Evolutionary conservation across 345 rosid genomes (phyloP).

Genomic region (Eucalyptus tenuipes): DNA sequence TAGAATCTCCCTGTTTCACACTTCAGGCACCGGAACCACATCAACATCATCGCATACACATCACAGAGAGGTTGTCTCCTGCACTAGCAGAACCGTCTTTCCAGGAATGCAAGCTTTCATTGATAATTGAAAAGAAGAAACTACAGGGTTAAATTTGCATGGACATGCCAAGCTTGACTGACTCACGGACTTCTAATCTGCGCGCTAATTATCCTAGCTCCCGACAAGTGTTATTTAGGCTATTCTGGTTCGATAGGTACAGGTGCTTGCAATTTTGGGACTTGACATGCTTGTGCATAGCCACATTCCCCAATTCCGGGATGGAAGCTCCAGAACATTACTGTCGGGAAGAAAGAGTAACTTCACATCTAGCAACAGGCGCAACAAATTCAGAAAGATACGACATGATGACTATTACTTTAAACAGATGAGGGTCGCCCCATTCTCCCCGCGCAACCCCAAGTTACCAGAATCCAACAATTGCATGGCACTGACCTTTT

Average conservation of each 20-base stretch:
- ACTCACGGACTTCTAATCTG: neutral
- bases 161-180: neutral
- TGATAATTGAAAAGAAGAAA: neutral
- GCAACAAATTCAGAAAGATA: neutral
- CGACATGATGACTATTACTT: neutral
- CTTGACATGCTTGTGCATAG: no score
- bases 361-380: no score
- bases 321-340: no score
- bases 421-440: neutral
- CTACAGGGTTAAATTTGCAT: neutral
- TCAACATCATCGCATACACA: neutral
- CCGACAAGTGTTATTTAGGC: neutral
- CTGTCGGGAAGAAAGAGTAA: no score
- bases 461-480: constrained; percentile 36
- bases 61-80: neutral
- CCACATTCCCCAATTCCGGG: no score
- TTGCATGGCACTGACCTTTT: constrained; percentile 15
- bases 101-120: neutral
- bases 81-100: neutral
- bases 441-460: constrained; percentile 16
- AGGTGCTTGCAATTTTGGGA: neutral
- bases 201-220: neutral
- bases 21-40: neutral
- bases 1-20: neutral
- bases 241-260: neutral